Percentiles rank a stretch among this genome's conserved stretches.
Evolutionary conservation across 2,329 filamentous ascomycete genomes (phyloP).

Genomic region (Byssoonygena ceratinophila): DNA sequence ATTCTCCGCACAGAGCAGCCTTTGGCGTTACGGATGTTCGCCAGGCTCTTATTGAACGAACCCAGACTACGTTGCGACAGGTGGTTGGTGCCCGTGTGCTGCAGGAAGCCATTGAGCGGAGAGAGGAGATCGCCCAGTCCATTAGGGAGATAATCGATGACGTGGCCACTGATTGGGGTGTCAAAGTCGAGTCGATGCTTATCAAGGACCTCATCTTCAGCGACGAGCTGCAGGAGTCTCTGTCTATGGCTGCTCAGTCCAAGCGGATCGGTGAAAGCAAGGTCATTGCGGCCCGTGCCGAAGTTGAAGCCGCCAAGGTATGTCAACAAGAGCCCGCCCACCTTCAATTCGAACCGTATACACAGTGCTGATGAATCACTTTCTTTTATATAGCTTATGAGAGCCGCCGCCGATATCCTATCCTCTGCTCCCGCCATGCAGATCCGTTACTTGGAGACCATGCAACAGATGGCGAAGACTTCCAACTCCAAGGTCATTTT

Average conservation of each 20-base stretch:
- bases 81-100: slow-evolving; percentile 91
- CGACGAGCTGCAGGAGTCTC: slow-evolving; percentile 84
- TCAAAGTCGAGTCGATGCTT: slow-evolving; percentile 93
- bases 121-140: slow-evolving; percentile 89
- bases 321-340: slow-evolving; percentile 16
- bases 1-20: slow-evolving; percentile 86
- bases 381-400: slow-evolving; percentile 24
- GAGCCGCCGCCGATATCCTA: slow-evolving; percentile 81
- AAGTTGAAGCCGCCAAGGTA: slow-evolving; percentile 90
- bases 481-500: slow-evolving; percentile 80
- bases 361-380: not conserved
- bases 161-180: slow-evolving; percentile 86
- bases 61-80: slow-evolving; percentile 92
- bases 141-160: slow-evolving; percentile 98
- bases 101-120: slow-evolving; percentile 95
- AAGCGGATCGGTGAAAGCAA: slow-evolving; percentile 98
- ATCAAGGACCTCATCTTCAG: slow-evolving; percentile 99
- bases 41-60: slow-evolving; percentile 93
- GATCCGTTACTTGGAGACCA: slow-evolving; percentile 93
- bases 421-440: slow-evolving; percentile 93
- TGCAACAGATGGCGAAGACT: slow-evolving; percentile 96
- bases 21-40: slow-evolving; percentile 93
- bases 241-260: slow-evolving; percentile 96
- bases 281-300: slow-evolving; percentile 91
- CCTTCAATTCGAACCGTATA: not conserved